Conservation (phyloP, 1,284 basidiomycete species). For the Ustilago tritici region DNA sequence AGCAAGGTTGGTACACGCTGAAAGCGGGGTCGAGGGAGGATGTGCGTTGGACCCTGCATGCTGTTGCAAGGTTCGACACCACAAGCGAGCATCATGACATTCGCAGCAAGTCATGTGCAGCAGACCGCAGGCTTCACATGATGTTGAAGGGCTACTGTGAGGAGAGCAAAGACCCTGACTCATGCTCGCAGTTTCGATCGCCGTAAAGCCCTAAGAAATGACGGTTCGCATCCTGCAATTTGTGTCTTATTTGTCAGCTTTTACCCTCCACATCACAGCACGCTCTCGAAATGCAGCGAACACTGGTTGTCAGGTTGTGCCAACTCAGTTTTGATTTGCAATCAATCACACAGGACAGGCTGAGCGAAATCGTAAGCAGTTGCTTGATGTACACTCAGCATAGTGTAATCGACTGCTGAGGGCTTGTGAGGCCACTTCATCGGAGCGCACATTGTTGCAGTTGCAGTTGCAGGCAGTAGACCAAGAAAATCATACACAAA, state of each 20-base stretch:
- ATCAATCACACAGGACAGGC: neutral
- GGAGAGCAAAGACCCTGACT: slow-evolving; percentile 8
- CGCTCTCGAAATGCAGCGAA: neutral
- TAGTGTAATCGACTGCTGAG: neutral
- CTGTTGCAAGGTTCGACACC: neutral
- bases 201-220: neutral
- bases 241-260: slow-evolving; percentile 6
- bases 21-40: neutral
- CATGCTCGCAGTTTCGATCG: slow-evolving; percentile 28
- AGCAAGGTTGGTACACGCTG: neutral
- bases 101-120: neutral
- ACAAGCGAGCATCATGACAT: neutral
- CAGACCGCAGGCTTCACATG: neutral
- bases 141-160: neutral
- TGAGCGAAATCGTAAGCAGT: neutral
- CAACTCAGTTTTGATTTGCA: neutral
- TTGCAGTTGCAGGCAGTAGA: too few species aligned
- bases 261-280: neutral
- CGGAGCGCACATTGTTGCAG: neutral
- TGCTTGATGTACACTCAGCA: slow-evolving; percentile 3
- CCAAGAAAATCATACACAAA: neutral
- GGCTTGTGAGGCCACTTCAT: neutral
- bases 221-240: slow-evolving; percentile 9
- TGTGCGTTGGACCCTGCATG: slow-evolving; percentile 6
- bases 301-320: slow-evolving; percentile 3